Evolutionary conservation across 1,284 basidiomycete genomes (phyloP).

Genomic region (Ganoderma leucocontextum): DNA sequence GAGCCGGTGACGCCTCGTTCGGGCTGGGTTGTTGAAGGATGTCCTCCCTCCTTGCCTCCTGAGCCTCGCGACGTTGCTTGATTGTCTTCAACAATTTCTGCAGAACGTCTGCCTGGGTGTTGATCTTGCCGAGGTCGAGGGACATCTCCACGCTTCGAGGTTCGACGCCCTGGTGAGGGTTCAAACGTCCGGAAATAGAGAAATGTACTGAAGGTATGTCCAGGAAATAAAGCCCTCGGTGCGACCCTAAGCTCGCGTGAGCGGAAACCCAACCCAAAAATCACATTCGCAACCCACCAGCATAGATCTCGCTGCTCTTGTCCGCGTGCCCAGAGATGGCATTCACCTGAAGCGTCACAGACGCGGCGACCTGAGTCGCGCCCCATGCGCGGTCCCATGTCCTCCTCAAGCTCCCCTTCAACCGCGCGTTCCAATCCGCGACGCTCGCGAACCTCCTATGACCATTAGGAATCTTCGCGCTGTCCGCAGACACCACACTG

Average conservation of each 20-base stretch:
- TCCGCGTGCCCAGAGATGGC: slow-evolving; percentile 54
- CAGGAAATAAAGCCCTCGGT: slow-evolving; percentile 46
- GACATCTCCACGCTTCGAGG: slow-evolving; percentile 59
- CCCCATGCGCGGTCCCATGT: slow-evolving; percentile 76
- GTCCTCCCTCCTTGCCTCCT: background rate
- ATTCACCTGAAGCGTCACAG: slow-evolving; percentile 57
- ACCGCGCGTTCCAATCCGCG: slow-evolving; percentile 66
- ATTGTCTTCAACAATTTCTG: slow-evolving; percentile 46
- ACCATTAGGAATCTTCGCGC: slow-evolving; percentile 31
- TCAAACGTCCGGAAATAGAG: slow-evolving; percentile 59
- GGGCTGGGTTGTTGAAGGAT: background rate
- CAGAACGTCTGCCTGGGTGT: slow-evolving; percentile 57
- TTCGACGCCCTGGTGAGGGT: slow-evolving; percentile 64
- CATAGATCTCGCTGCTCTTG: slow-evolving; percentile 32
- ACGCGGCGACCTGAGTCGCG: slow-evolving; percentile 61
- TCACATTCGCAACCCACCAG: slow-evolving; percentile 16
- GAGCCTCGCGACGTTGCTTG: slow-evolving; percentile 32
- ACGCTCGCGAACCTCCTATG: slow-evolving; percentile 52
- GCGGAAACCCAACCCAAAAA: background rate
- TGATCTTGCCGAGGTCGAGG: slow-evolving; percentile 56
- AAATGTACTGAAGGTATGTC: slow-evolving; percentile 55
- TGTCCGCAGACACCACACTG: slow-evolving; percentile 41
- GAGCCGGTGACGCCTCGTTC: slow-evolving; percentile 12
- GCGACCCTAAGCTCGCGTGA: slow-evolving; percentile 19
- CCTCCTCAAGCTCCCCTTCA: slow-evolving; percentile 64